Evolutionary conservation across 2,329 filamentous ascomycete species (phyloP).

Genomic region (Colletotrichum graminicola): DNA sequence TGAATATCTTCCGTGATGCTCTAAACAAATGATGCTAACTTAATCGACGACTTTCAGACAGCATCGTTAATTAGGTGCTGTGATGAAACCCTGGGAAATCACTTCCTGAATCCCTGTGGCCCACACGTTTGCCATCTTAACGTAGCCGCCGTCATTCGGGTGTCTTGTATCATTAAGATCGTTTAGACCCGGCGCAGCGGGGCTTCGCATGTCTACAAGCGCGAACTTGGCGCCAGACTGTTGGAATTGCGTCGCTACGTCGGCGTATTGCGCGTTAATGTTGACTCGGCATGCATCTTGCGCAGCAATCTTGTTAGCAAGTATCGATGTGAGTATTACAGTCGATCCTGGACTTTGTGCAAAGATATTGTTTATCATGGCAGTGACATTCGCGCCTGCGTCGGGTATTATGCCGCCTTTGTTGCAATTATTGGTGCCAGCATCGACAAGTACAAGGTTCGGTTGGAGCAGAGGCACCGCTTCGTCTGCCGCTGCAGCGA

Average conservation of each 20-base stretch:
- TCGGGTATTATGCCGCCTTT: conserved; percentile 32
- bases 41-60: not conserved
- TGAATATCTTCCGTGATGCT: not conserved
- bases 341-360: conserved; percentile 39
- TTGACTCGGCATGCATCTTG: conserved; percentile 42
- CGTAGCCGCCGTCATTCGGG: conserved; percentile 37
- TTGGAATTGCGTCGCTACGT: conserved; percentile 26
- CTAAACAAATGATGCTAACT: not conserved
- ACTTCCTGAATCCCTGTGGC: conserved; percentile 38
- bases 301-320: conserved; percentile 32
- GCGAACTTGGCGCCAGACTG: conserved; percentile 40
- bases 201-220: conserved; percentile 43
- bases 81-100: conserved; percentile 36
- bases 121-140: conserved; percentile 41
- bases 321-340: conserved; percentile 33
- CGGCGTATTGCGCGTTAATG: conserved; percentile 41
- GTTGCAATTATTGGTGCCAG: conserved; percentile 45
- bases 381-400: conserved; percentile 33
- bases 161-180: conserved; percentile 40
- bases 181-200: conserved; percentile 35
- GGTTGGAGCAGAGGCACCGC: conserved; percentile 37
- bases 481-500: conserved; percentile 23
- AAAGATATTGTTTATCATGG: conserved; percentile 40
- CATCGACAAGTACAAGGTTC: conserved; percentile 44
- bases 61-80: not conserved